A percentile compares a stretch with the other conserved stretches of the same genome.
Evolutionary conservation across 495 filamentous ascomycete genomes (phyloP).

Genomic region (Xylaria acuta): DNA sequence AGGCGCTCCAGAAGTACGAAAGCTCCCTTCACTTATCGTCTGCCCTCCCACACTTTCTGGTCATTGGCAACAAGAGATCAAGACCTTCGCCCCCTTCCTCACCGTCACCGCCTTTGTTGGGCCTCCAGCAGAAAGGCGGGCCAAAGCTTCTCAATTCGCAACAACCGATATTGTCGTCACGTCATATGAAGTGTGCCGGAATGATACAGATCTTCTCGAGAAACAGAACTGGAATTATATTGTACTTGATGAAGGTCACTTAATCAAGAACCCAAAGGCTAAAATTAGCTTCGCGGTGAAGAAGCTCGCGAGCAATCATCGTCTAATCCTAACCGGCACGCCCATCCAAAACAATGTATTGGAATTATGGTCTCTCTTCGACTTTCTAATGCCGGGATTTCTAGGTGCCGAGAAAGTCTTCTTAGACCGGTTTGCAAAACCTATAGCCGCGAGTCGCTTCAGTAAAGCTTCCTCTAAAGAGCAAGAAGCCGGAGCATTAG

Average conservation of each 20-base stretch:
- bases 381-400: constrained; percentile 99
- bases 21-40: constrained; percentile 89
- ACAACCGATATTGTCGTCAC: constrained; percentile 92
- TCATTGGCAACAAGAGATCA: constrained; percentile 98
- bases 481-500: constrained; percentile 94
- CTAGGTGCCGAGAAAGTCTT: constrained; percentile 98
- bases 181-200: constrained; percentile 95
- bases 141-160: constrained; percentile 68
- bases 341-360: constrained; percentile 98
- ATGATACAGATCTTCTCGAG: constrained; percentile 84
- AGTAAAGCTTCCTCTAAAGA: constrained; percentile 98
- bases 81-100: constrained; percentile 92
- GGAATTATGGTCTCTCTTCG: constrained; percentile 98
- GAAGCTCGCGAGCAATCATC: constrained; percentile 84
- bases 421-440: constrained; percentile 95
- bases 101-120: constrained; percentile 88
- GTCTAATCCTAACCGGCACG: constrained; percentile 93
- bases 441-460: constrained; percentile 92
- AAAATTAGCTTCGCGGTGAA: constrained; percentile 94
- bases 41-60: constrained; percentile 97
- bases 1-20: constrained; percentile 73
- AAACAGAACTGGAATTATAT: constrained; percentile 95
- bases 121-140: constrained; percentile 76
- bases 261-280: constrained; percentile 97
- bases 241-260: constrained; percentile 94